These are phyloP conservation scores for Diphasiastrum complanatum DNA, from an alignment of 83 land plant genomes.

Conservation along the genomic window DNA sequence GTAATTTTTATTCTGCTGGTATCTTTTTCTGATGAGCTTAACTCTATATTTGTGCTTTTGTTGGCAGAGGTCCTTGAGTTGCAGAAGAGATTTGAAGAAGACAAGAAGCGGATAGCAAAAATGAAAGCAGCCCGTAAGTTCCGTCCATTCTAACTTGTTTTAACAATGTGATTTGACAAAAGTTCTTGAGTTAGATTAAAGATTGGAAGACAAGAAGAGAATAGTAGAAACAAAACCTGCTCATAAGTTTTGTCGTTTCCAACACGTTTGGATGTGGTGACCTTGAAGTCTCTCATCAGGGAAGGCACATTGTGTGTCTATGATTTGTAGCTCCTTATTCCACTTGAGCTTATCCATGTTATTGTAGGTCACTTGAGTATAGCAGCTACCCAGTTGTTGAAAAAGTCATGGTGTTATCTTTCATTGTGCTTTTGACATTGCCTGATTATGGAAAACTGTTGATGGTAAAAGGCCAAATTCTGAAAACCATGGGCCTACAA, in stretches of 20 bases:
- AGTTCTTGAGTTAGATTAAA: slow-evolving; percentile 23
- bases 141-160: slow-evolving; percentile 43
- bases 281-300: no score
- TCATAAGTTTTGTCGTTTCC: slow-evolving; percentile 18
- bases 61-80: slow-evolving; percentile 73
- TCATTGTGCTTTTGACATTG: no score
- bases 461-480: no score
- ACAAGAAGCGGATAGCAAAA: slow-evolving; percentile 69
- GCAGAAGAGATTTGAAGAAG: slow-evolving; percentile 71
- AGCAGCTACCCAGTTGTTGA: no score
- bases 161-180: not conserved
- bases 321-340: no score
- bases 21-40: not conserved
- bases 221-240: slow-evolving; percentile 11
- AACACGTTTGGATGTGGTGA: no score
- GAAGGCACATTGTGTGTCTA: no score
- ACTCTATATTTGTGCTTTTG: slow-evolving; percentile 7
- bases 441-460: no score
- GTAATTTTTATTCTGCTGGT: not conserved
- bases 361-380: no score
- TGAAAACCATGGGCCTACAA: no score
- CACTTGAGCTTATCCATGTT: no score
- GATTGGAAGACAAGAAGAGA: slow-evolving; percentile 27
- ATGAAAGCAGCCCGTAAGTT: slow-evolving; percentile 78
- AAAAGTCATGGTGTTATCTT: no score